Conservation (phyloP, 83 land plant genomes). For the Isoetes engelmannii region DNA sequence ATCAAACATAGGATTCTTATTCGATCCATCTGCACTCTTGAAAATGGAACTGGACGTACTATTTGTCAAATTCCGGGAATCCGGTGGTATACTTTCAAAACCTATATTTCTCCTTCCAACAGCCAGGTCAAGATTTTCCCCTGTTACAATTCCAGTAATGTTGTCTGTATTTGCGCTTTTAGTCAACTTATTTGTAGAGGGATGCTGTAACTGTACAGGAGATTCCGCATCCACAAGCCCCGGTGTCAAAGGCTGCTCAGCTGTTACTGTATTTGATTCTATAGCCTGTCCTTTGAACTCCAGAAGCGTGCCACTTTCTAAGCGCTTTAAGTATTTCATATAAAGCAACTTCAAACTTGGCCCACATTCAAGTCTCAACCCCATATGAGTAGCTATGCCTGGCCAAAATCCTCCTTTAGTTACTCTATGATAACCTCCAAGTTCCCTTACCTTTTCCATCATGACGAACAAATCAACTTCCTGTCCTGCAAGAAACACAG, state of each 20-base stretch:
- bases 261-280: neutral
- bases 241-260: neutral
- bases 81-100: neutral
- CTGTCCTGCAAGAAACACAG: constrained; percentile 19
- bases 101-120: neutral
- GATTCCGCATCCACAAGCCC: neutral
- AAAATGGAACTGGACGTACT: neutral
- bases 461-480: constrained; percentile 14
- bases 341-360: constrained; percentile 26
- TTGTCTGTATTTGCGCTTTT: neutral
- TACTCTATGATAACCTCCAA: constrained; percentile 25
- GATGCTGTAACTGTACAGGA: neutral
- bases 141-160: neutral
- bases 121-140: constrained; percentile 8
- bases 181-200: neutral
- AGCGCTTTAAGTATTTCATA: constrained; percentile 21
- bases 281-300: neutral
- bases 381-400: constrained; percentile 12
- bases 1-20: neutral
- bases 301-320: neutral
- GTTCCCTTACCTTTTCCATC: neutral
- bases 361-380: constrained; percentile 24
- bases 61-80: neutral
- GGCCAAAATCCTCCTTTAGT: constrained; percentile 20
- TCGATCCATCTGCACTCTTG: constrained; percentile 2